phyloP scores from a whole-genome alignment of 2,329 filamentous ascomycete genomes.

The Penicillium verrucosum region DNA sequence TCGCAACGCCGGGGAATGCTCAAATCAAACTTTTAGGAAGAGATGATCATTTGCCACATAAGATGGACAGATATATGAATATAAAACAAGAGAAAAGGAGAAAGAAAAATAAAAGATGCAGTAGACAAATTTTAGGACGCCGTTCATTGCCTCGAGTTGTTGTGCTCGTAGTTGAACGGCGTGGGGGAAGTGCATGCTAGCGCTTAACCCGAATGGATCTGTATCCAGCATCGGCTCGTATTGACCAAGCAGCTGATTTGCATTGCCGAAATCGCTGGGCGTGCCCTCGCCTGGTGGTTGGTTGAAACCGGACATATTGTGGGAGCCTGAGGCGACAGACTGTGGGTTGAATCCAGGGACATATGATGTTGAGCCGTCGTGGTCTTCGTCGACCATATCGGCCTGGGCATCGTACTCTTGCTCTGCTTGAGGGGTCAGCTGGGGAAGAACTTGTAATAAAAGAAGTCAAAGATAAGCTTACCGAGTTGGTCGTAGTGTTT shows the following conservation, averaged over 20 bases:
- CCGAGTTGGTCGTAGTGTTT: constrained; percentile 94
- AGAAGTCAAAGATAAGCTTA: constrained; percentile 68
- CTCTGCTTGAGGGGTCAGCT: constrained; percentile 58
- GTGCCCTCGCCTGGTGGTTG: constrained; percentile 37
- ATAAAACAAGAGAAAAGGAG: constrained; percentile 1
- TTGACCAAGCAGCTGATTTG: constrained; percentile 59
- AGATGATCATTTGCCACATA: constrained; percentile 8
- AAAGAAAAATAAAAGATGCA: background rate
- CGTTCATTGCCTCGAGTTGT: constrained; percentile 34
- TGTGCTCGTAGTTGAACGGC: constrained; percentile 58
- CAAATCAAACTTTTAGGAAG: constrained; percentile 29
- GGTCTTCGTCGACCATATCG: constrained; percentile 83
- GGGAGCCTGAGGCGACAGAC: constrained; percentile 43
- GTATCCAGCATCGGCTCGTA: constrained; percentile 88
- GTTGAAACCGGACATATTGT: constrained; percentile 43
- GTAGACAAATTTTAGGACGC: background rate
- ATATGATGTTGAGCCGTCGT: constrained; percentile 67
- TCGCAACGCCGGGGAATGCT: constrained; percentile 36
- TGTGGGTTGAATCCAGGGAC: constrained; percentile 50
- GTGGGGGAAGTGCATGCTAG: constrained; percentile 94
- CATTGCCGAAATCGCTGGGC: constrained; percentile 42
- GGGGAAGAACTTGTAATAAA: background rate
- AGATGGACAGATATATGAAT: constrained; percentile 4
- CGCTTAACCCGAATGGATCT: constrained; percentile 88
- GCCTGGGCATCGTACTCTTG: constrained; percentile 93